A percentile compares a stretch with the other conserved stretches of the same genome.
Conservation (phyloP, 306 rosid genomes). For the Vigna hirtella region DNA sequence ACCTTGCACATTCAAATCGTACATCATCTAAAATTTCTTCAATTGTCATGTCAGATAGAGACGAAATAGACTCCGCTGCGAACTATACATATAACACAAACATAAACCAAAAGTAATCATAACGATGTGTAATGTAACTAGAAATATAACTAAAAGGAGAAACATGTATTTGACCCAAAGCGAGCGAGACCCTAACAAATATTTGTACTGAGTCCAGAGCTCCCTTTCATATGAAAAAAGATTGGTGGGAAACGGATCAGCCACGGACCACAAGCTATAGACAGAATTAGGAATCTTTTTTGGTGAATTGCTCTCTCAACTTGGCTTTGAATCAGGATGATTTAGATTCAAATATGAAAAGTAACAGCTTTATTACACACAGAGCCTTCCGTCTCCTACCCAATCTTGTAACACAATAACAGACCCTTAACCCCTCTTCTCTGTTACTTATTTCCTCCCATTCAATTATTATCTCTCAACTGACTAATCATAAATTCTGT, state of each 20-base stretch:
- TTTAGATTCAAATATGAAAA: neutral
- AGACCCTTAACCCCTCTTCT: neutral
- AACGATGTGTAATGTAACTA: conserved; percentile 36
- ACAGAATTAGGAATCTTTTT: neutral
- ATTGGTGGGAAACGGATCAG: neutral
- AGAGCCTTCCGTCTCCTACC: neutral
- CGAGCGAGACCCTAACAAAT: conserved; percentile 17
- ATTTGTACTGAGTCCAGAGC: conserved; percentile 18
- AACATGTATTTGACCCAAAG: conserved; percentile 24
- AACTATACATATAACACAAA: conserved; percentile 57
- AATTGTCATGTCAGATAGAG: conserved; percentile 62
- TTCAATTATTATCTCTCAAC: neutral
- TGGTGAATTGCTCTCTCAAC: neutral
- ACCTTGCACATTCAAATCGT: conserved; percentile 97
- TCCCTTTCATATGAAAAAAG: neutral
- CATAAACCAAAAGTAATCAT: conserved; percentile 33
- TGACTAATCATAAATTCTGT: neutral
- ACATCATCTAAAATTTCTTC: conserved; percentile 84
- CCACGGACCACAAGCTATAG: neutral
- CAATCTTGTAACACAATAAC: neutral
- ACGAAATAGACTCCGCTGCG: conserved; percentile 54
- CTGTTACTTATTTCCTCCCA: neutral
- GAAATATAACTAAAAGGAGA: neutral
- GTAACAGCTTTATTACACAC: neutral
- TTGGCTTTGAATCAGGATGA: neutral